These are phyloP conservation scores for Besnoitia besnoiti DNA, from an alignment of 169 alveolate species.

Conservation along the genomic window DNA sequence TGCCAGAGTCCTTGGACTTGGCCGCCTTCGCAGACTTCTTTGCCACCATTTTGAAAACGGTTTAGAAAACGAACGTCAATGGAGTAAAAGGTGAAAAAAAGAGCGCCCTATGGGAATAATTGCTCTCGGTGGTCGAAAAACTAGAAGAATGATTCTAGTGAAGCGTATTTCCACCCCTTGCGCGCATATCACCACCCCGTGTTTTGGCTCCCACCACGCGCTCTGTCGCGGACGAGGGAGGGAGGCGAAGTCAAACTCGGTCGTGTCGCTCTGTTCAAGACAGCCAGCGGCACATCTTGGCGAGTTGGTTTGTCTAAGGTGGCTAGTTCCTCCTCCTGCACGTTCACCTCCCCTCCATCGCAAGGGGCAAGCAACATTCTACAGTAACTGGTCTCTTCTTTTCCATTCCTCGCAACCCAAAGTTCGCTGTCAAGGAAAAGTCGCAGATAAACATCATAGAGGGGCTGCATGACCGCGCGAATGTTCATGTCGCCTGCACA, in stretches of 20 bases:
- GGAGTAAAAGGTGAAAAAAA: neutral
- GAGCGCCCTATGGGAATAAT: too few relatives aligned
- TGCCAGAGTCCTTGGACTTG: slow-evolving; percentile 53
- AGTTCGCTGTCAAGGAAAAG: too few relatives aligned
- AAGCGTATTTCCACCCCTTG: neutral
- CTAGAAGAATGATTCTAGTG: neutral
- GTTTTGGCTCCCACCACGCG: neutral
- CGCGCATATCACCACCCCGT: neutral
- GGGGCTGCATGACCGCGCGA: too few relatives aligned
- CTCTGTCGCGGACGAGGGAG: too few relatives aligned
- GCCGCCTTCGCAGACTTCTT: slow-evolving; percentile 60
- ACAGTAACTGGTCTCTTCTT: too few relatives aligned
- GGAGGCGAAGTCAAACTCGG: neutral
- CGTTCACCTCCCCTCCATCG: neutral
- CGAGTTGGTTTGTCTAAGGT: neutral
- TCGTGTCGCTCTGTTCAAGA: neutral
- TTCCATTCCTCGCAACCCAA: too few relatives aligned
- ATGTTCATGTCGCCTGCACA: too few relatives aligned
- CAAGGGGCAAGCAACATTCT: too few relatives aligned
- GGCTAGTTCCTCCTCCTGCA: neutral
- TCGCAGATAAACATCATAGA: too few relatives aligned
- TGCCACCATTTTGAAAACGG: slow-evolving; percentile 40
- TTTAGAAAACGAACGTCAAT: neutral
- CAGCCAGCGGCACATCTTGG: neutral
- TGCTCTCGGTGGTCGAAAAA: neutral